These are phyloP conservation scores for Turnera subulata DNA, from an alignment of 345 rosid species.

Conservation along the genomic window DNA sequence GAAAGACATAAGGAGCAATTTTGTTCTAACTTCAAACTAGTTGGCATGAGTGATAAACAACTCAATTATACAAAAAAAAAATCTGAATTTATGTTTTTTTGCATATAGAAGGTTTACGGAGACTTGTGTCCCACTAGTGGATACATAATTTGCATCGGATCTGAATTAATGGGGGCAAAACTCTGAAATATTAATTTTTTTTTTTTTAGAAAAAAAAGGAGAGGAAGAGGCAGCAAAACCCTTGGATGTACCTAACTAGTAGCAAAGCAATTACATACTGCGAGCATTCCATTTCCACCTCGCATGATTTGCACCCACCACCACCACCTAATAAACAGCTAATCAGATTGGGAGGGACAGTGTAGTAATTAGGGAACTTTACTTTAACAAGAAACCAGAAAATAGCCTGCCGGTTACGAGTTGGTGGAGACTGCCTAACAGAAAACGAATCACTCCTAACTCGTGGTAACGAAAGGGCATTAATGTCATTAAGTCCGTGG, in stretches of 20 bases:
- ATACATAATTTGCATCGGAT: too few relatives aligned
- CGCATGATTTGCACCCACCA: constrained; percentile 14
- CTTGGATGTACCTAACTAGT: neutral
- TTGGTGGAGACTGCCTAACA: constrained; percentile 33
- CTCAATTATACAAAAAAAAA: too few relatives aligned
- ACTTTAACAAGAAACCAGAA: neutral
- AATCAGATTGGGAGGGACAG: neutral
- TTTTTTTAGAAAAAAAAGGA: too few relatives aligned
- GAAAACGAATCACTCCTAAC: constrained; percentile 29
- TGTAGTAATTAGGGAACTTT: neutral
- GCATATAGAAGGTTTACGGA: too few relatives aligned
- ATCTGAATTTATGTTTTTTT: too few relatives aligned
- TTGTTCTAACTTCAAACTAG: too few relatives aligned
- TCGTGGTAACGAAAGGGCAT: constrained; percentile 6
- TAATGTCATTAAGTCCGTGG: constrained; percentile 4
- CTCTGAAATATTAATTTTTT: too few relatives aligned
- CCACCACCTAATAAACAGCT: constrained; percentile 3
- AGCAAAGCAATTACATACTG: neutral
- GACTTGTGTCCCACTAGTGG: too few relatives aligned
- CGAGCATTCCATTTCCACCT: neutral
- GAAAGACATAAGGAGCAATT: too few relatives aligned
- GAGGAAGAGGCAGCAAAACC: too few relatives aligned
- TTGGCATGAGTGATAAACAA: too few relatives aligned
- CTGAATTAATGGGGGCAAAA: too few relatives aligned
- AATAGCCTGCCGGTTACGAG: constrained; percentile 2